Evolutionary conservation across 2,329 filamentous ascomycete species (phyloP).

Genomic region (Penicillium brasilianum): DNA sequence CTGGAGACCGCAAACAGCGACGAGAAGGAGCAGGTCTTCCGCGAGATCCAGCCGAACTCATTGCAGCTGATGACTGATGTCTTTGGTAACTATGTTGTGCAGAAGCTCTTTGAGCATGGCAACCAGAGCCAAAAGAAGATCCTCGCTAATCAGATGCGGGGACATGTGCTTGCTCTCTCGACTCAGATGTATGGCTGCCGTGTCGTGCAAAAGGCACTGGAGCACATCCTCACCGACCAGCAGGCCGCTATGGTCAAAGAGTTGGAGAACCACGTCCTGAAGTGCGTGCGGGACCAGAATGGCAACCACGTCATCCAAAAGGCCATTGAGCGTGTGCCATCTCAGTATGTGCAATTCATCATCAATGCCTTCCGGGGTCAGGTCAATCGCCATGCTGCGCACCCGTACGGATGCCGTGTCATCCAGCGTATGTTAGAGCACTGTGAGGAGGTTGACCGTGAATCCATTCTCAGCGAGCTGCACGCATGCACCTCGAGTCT

Average conservation of each 20-base stretch:
- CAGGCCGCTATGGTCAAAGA: slow-evolving; percentile 84
- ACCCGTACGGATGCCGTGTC: slow-evolving; percentile 88
- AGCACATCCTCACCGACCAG: slow-evolving; percentile 90
- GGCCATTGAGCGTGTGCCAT: slow-evolving; percentile 79
- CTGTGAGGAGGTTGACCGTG: slow-evolving; percentile 73
- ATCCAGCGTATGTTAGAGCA: slow-evolving; percentile 90
- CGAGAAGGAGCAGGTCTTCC: slow-evolving; percentile 89
- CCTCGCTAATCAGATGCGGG: slow-evolving; percentile 84
- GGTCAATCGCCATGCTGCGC: slow-evolving; percentile 73
- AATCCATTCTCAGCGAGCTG: slow-evolving; percentile 76
- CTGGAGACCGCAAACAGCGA: slow-evolving; percentile 92
- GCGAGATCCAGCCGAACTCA: slow-evolving; percentile 82
- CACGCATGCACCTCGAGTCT: slow-evolving; percentile 72
- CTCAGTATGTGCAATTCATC: slow-evolving; percentile 81
- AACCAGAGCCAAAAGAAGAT: slow-evolving; percentile 91
- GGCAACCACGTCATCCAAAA: slow-evolving; percentile 98
- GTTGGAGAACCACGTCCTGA: slow-evolving; percentile 74
- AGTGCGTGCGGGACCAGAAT: slow-evolving; percentile 83
- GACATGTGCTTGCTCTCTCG: slow-evolving; percentile 78
- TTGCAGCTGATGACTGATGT: slow-evolving; percentile 93
- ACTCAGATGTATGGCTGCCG: slow-evolving; percentile 91
- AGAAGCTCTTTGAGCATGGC: slow-evolving; percentile 96
- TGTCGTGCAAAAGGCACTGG: slow-evolving; percentile 94
- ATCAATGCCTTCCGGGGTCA: slow-evolving; percentile 78
- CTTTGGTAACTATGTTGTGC: slow-evolving; percentile 97